Conservation (phyloP, 345 rosid species). For the Iberis pinnata region DNA sequence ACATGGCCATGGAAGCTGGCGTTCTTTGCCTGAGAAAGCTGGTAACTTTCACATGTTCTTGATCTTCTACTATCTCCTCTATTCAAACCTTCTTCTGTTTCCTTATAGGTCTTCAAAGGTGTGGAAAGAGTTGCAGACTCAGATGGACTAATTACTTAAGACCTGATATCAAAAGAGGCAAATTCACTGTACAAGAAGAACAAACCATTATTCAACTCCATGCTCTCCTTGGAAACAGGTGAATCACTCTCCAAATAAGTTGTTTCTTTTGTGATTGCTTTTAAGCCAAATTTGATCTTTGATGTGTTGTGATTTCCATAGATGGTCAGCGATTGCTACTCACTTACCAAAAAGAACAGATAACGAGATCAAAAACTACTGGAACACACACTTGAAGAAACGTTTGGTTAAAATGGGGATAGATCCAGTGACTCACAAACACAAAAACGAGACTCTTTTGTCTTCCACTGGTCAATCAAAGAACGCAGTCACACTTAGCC, state of each 20-base stretch:
- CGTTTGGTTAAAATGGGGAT: slow-evolving; percentile 63
- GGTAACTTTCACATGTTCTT: slow-evolving; percentile 36
- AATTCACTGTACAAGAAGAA: slow-evolving; percentile 85
- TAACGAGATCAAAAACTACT: slow-evolving; percentile 71
- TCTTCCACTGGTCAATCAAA: slow-evolving; percentile 50
- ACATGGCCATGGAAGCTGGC: slow-evolving; percentile 97
- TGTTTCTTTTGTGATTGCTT: background rate
- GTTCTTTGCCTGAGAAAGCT: slow-evolving; percentile 78
- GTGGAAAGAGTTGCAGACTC: slow-evolving; percentile 92
- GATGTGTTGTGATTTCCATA: slow-evolving; percentile 15
- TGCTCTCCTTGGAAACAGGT: slow-evolving; percentile 94
- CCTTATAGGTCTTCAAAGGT: slow-evolving; percentile 69
- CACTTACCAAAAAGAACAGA: slow-evolving; percentile 69
- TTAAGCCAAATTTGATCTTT: slow-evolving; percentile 11
- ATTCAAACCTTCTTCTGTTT: slow-evolving; percentile 33
- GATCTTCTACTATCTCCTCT: no score
- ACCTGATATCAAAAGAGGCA: slow-evolving; percentile 90
- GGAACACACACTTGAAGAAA: slow-evolving; percentile 81
- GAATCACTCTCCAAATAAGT: no score
- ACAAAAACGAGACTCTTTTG: slow-evolving; percentile 41
- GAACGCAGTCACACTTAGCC: slow-evolving; percentile 44
- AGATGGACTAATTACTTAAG: slow-evolving; percentile 94
- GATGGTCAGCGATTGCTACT: slow-evolving; percentile 87
- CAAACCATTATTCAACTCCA: slow-evolving; percentile 95
- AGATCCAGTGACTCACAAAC: slow-evolving; percentile 36